phyloP scores from a whole-genome alignment of 495 filamentous ascomycete genomes.

The Thozetella sp. region DNA sequence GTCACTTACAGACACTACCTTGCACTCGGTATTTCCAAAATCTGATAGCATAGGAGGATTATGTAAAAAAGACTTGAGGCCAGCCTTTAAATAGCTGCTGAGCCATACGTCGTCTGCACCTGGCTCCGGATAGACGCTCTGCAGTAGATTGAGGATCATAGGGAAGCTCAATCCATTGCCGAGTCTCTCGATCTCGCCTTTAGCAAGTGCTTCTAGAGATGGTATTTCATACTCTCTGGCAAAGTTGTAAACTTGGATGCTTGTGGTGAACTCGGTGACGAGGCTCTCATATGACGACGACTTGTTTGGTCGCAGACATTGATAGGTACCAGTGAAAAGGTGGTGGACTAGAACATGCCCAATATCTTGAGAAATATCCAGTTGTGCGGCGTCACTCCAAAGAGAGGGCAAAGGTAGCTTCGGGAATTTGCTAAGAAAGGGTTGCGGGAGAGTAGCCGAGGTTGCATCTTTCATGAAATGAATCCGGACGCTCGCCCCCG shows the following conservation, averaged over 20 bases:
- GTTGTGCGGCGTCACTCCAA: background rate
- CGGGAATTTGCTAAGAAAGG: conserved; percentile 5
- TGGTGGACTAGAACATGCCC: conserved; percentile 17
- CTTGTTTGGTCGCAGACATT: conserved; percentile 12
- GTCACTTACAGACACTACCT: background rate
- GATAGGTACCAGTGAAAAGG: conserved; percentile 16
- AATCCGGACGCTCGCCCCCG: background rate
- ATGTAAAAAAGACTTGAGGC: background rate
- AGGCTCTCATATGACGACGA: conserved; percentile 9
- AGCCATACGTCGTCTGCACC: conserved; percentile 4
- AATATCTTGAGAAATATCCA: conserved; percentile 5
- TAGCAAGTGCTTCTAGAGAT: background rate
- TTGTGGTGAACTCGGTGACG: conserved; percentile 8
- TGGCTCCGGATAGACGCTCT: conserved; percentile 3
- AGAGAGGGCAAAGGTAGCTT: background rate
- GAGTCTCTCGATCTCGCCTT: conserved; percentile 2
- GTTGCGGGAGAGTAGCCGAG: conserved; percentile 4
- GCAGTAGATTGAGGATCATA: conserved; percentile 1
- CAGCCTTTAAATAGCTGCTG: background rate
- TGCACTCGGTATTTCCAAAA: background rate
- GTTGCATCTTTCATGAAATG: background rate
- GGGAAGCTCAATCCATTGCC: background rate
- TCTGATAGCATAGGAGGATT: background rate
- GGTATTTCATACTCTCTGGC: conserved; percentile 13
- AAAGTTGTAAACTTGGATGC: conserved; percentile 10